These are phyloP conservation scores for Aureobasidium namibiae DNA, from an alignment of 2,329 filamentous ascomycete genomes.

Conservation along the genomic window DNA sequence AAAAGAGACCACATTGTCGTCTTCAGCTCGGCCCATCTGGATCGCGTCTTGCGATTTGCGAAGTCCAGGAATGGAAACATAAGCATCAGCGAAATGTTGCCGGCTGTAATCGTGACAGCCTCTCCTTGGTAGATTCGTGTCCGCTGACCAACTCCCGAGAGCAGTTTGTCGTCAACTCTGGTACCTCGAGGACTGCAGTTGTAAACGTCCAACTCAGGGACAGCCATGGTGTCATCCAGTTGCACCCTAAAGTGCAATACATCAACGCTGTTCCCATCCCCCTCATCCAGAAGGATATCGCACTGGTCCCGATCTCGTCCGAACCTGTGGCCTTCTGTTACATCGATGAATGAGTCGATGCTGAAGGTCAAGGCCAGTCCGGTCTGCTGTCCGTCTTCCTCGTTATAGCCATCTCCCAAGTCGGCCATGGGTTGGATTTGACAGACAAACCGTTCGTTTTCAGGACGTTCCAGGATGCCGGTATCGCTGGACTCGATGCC, in stretches of 20 bases:
- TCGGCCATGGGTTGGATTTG: not conserved
- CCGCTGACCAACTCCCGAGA: not conserved
- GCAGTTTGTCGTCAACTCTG: not conserved
- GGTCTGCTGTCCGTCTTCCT: not conserved
- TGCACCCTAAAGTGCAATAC: not conserved
- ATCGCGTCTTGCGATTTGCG: not conserved
- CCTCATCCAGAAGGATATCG: not conserved
- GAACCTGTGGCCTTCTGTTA: constrained; percentile 2
- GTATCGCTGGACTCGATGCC: not conserved
- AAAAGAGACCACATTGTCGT: not conserved
- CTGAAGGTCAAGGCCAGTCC: not conserved
- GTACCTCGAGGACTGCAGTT: not conserved
- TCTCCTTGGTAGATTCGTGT: not conserved
- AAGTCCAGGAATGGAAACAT: not conserved
- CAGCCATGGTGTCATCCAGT: not conserved
- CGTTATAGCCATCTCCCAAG: not conserved
- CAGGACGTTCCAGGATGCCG: not conserved
- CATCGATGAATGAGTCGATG: not conserved
- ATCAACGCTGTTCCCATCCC: not conserved
- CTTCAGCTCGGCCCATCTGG: constrained; percentile 3
- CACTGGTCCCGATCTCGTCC: not conserved
- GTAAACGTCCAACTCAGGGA: not conserved
- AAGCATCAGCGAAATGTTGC: not conserved
- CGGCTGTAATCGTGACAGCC: not conserved
- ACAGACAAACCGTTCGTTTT: not conserved